Evolutionary conservation across 192 early-diverging fungal species (phyloP).

Genomic region (Linderina pennispora): DNA sequence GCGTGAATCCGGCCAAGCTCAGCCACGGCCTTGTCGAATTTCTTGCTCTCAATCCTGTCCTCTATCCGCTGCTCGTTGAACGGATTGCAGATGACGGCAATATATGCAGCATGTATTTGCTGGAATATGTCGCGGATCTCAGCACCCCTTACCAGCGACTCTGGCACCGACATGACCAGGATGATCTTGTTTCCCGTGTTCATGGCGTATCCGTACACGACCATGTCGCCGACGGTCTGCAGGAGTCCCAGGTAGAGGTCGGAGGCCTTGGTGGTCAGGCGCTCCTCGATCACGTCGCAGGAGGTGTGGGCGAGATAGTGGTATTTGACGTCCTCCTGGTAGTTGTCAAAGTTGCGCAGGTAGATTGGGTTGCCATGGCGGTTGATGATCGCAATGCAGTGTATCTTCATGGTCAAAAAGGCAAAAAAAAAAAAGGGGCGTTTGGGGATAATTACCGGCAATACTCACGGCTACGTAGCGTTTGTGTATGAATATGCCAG

Average conservation of each 20-base stretch:
- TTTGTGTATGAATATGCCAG: too few species aligned
- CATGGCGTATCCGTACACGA: slow-evolving; percentile 85
- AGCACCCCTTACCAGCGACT: slow-evolving; percentile 77
- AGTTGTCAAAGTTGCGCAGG: slow-evolving; percentile 68
- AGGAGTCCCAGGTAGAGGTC: slow-evolving; percentile 87
- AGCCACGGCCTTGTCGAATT: slow-evolving; percentile 54
- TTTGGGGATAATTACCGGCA: too few species aligned
- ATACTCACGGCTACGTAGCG: too few species aligned
- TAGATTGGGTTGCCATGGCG: slow-evolving; percentile 81
- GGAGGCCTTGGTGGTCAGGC: slow-evolving; percentile 47
- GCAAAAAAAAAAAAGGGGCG: not conserved
- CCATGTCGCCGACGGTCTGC: slow-evolving; percentile 83
- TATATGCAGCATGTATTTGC: slow-evolving; percentile 78
- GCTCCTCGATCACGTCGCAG: slow-evolving; percentile 77
- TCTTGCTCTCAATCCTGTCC: slow-evolving; percentile 48
- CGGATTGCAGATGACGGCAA: slow-evolving; percentile 75
- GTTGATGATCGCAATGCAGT: slow-evolving; percentile 26
- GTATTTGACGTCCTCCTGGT: slow-evolving; percentile 77
- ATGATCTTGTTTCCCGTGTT: slow-evolving; percentile 80
- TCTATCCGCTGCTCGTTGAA: slow-evolving; percentile 68
- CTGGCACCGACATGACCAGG: slow-evolving; percentile 60
- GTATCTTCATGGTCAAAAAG: slow-evolving; percentile 17
- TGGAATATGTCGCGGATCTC: slow-evolving; percentile 60
- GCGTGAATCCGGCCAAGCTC: slow-evolving; percentile 39
- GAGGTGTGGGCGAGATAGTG: slow-evolving; percentile 91